Base-by-base conservation (phyloP, 352 stramenopile species). In the Pythium chondricola region DNA sequence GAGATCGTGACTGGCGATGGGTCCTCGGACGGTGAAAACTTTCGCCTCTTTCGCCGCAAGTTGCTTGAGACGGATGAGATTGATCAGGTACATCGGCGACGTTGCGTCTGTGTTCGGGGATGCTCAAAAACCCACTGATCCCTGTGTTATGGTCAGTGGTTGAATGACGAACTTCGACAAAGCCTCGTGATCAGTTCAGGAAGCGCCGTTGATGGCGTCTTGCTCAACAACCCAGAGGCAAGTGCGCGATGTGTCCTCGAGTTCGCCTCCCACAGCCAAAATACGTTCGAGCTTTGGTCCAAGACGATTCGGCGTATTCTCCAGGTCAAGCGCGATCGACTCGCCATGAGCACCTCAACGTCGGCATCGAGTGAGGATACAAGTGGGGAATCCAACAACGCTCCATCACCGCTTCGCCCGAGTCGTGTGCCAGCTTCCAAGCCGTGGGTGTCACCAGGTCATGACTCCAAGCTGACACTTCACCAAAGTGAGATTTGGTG, bases 401-500 rank as follows among this genome's bases (percentile, higher is more conserved):
- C 44, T 10, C 40, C 52, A 5, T 61, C 56, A 2, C 49, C 52
- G n/a, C n/a, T n/a, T 14, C 45, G 51, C 5, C 18, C 38, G 17
- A 22, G 37, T 0, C 21, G 10, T 4, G 17, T n/a, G 10, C 30
- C 46, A 10, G 33, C 32, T 9, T 35, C 40, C 32, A 57, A 57
- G 32, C 49, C 52, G 5, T 93, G 80, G 79, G 73, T 93, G 1
- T 93, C 82, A 39, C 82, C 82, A 14, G 82, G 82, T 1, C 82
- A 91, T 35, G 82, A 93, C 56, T 90, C 73, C 16, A 85, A 83
- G 38, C 56, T 91, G 36, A 91, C 82, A 11, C 56, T 93, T 14
- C 75, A 87, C 40, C 79, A 90, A 63, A 93, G 82, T 46, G 82
- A 93, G 50, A 73, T 93, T 13, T 93, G 82, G 82, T 93, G 82